Evolutionary conservation across 371 early-diverging fungal genomes (phyloP), one percentile per base, ranked within the genome.

Genomic region (Polyrhizophydium stewartii): DNA sequence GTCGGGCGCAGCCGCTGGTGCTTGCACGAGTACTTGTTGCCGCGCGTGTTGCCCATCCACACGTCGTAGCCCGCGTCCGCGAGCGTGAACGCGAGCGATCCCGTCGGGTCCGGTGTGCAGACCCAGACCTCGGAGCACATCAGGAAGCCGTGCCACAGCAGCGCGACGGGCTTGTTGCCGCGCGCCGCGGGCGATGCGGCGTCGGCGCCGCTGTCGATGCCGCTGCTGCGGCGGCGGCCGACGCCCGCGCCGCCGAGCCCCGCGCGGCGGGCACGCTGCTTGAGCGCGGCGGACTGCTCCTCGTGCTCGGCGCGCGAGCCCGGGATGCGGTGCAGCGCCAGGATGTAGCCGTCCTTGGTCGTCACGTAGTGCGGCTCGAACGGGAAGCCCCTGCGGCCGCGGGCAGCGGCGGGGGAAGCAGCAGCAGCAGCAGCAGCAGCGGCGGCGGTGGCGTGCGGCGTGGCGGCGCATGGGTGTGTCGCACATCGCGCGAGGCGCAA

Each of bases 1-100:
- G 74, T 71, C 0, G 92, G 87, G 43, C 81, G 87, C 24, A 81
- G 73, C 37, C 73, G 74, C 33, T 81, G 63, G 72, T 97, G 96
- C 64, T 92, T 92, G 64, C 89, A 90, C 37, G 89, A 87, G 68
- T 96, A 96, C 74, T 97, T 97, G 82, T 95, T 95, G 30, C 96
- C 97, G 16, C 98, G 82, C n/a, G 90, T 87, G 68, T 97, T 96
- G 30, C 94, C 97, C 21, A 97, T 66, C 98, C 98, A 97, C 0
- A 97, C 98, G 71, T 97, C 97, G 70, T 92, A 96, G 55, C 96
- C 94, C 35, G 71, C 73, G 24, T 74, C 79, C 13, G 77, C 76
- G 10, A 79, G 69, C 16, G 69, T 64, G 53, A 73, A 71, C 17
- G 85, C 90, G 45, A 94, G 69, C 41, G 70, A 67, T 83, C 85